Conservation (phyloP, 768 basidiomycete species). For the Scleroderma citrinum region DNA sequence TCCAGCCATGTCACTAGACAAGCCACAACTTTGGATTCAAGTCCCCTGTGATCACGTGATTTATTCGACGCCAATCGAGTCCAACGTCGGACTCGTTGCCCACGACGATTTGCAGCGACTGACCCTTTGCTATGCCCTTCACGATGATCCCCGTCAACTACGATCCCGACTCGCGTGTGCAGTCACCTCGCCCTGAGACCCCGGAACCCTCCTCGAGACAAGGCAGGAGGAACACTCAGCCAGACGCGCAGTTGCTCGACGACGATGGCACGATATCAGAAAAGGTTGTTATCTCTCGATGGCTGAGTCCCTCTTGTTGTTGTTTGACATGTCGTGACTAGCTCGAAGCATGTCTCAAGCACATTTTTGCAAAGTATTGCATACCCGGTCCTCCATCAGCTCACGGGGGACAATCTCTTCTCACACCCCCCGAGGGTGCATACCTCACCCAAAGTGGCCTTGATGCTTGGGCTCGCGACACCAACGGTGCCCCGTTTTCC, state of each 20-base stretch:
- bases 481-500: slow-evolving; percentile 77
- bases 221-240: slow-evolving; percentile 47
- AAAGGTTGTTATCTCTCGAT: slow-evolving; percentile 38
- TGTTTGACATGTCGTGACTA: slow-evolving; percentile 19
- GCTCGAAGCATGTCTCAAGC: slow-evolving; percentile 65
- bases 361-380: slow-evolving; percentile 79
- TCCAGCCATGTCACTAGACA: slow-evolving; percentile 34
- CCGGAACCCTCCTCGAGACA: slow-evolving; percentile 58
- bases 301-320: background rate
- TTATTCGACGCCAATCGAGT: background rate
- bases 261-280: slow-evolving; percentile 63
- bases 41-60: background rate
- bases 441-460: slow-evolving; percentile 55
- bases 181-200: slow-evolving; percentile 51
- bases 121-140: slow-evolving; percentile 10
- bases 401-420: slow-evolving; percentile 26
- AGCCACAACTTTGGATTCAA: background rate
- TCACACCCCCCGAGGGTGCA: slow-evolving; percentile 46
- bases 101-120: slow-evolving; percentile 14
- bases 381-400: slow-evolving; percentile 32
- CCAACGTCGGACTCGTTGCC: slow-evolving; percentile 20
- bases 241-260: slow-evolving; percentile 55
- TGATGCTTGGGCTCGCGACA: slow-evolving; percentile 73
- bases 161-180: slow-evolving; percentile 22
- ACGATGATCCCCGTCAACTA: slow-evolving; percentile 7